Base-by-base conservation (phyloP, 2,329 filamentous ascomycete genomes). In the Aspergillus sp. region DNA sequence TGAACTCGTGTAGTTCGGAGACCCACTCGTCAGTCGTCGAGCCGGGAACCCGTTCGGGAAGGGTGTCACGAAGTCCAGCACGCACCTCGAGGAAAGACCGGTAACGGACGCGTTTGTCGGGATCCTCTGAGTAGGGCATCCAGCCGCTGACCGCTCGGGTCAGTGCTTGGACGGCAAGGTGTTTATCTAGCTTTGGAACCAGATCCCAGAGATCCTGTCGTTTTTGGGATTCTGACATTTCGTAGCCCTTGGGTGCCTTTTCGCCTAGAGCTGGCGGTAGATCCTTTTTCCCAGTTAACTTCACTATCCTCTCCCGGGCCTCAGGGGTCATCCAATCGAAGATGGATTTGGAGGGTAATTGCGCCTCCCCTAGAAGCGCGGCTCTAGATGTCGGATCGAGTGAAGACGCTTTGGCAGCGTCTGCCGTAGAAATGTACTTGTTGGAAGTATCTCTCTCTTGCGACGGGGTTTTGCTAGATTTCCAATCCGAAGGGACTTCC, bases 281-380 rank as follows among this genome's bases (percentile, higher is more conserved):
- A 60, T 91, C 81, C 2, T 70, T 69, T 49, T 83, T 89, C 1
- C 90, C 90, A 2, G 88, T 89, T 1, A 83, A 83, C 9, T 81
- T 77, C 3, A 79, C 89, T 41, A 98, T 78, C 22, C 84, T 82
- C 45, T 91, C 85, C 52, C 93, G 83, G 3, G 87, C 82, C 30
- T 86, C 79, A 0, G 88, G 77, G 0, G 87, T 87, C 55, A 98
- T 78, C 67, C 87, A 98, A 68, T 97, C 90, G 65, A 97, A 98
- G 2, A 98, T 84, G 0, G 93, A 97, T 71, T 97, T 96, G 0
- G 89, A 88, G 0, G 90, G 90, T 0, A 97, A 74, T 32, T 82
- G 79, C 35, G 81, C 76, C 70, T 96, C 91, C 32, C 90, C 90
- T 1, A 97, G 76, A 1, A 95, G 75, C 3, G 82, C 82, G 10